phyloP scores from a whole-genome alignment of 805 yeast genomes.

The Saccharomycopsis babjevae region DNA sequence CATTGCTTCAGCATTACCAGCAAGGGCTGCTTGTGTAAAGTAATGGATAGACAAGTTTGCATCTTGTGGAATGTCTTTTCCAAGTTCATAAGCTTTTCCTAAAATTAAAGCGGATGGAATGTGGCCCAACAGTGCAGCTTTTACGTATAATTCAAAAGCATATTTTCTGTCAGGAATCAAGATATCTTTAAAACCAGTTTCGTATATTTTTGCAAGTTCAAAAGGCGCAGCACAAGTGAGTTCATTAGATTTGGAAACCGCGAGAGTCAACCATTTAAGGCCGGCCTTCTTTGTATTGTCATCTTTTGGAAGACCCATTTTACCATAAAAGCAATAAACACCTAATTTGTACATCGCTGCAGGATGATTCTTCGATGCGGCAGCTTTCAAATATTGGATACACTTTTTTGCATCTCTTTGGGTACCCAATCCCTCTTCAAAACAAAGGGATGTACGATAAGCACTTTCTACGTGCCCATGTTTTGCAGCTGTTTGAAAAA shows the following conservation, averaged over 20 bases:
- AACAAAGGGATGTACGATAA: constrained; percentile 82
- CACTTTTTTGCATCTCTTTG: constrained; percentile 82
- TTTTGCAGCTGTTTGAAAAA: constrained; percentile 86
- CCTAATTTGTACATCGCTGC: constrained; percentile 96
- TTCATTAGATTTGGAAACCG: constrained; percentile 74
- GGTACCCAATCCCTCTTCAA: constrained; percentile 90
- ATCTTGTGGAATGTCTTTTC: constrained; percentile 59
- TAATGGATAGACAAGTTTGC: constrained; percentile 81
- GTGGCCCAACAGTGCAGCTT: constrained; percentile 84
- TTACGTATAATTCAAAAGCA: constrained; percentile 76
- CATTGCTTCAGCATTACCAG: constrained; percentile 86
- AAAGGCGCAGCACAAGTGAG: constrained; percentile 88
- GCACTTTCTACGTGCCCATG: constrained; percentile 89
- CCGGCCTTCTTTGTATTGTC: constrained; percentile 72
- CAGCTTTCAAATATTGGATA: constrained; percentile 69
- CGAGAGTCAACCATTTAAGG: constrained; percentile 85
- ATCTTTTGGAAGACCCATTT: constrained; percentile 67
- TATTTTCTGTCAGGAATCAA: constrained; percentile 75
- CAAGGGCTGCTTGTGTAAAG: constrained; percentile 81
- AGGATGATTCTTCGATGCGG: constrained; percentile 87
- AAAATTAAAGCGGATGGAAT: constrained; percentile 67
- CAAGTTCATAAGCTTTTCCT: constrained; percentile 80
- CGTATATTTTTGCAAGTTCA: constrained; percentile 79
- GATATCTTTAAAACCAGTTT: constrained; percentile 76
- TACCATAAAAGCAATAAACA: constrained; percentile 68